Evolutionary conservation across 2,329 filamentous ascomycete genomes (phyloP).

Genomic region (Thelonectria blattea): DNA sequence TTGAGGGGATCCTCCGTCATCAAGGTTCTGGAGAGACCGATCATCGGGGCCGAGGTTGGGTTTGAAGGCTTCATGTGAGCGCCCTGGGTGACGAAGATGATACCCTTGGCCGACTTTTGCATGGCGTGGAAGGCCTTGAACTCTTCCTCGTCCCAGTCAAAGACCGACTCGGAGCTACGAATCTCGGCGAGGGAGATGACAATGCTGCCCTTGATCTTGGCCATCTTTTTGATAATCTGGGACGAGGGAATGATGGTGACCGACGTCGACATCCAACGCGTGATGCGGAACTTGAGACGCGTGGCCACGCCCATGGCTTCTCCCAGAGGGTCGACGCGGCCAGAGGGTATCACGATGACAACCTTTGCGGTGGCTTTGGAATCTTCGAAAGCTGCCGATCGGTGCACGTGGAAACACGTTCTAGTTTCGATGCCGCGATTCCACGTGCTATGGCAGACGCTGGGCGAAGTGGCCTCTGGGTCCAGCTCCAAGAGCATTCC

Average conservation of each 20-base stretch:
- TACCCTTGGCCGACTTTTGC: conserved; percentile 42
- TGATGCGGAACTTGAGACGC: background rate
- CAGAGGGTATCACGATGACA: conserved; percentile 28
- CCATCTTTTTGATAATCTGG: conserved; percentile 22
- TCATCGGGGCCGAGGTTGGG: conserved; percentile 48
- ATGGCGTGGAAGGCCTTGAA: conserved; percentile 52
- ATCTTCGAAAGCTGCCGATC: background rate
- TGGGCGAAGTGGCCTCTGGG: background rate
- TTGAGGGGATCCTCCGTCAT: conserved; percentile 56
- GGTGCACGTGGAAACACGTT: conserved; percentile 16
- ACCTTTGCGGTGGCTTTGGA: conserved; percentile 5
- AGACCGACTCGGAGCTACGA: conserved; percentile 40
- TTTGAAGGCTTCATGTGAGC: conserved; percentile 45
- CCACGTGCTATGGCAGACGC: background rate
- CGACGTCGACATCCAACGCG: background rate
- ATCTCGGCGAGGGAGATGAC: conserved; percentile 57
- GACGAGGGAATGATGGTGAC: conserved; percentile 4
- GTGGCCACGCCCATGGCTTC: background rate
- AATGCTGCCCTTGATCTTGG: conserved; percentile 34
- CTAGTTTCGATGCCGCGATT: background rate
- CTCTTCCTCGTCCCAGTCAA: conserved; percentile 45
- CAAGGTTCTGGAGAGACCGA: conserved; percentile 55
- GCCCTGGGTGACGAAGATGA: conserved; percentile 57
- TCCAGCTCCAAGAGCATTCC: conserved; percentile 39
- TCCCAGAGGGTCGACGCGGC: conserved; percentile 9